phyloP scores from a whole-genome alignment of 2,329 filamentous ascomycete species.

The Verticillium longisporum region DNA sequence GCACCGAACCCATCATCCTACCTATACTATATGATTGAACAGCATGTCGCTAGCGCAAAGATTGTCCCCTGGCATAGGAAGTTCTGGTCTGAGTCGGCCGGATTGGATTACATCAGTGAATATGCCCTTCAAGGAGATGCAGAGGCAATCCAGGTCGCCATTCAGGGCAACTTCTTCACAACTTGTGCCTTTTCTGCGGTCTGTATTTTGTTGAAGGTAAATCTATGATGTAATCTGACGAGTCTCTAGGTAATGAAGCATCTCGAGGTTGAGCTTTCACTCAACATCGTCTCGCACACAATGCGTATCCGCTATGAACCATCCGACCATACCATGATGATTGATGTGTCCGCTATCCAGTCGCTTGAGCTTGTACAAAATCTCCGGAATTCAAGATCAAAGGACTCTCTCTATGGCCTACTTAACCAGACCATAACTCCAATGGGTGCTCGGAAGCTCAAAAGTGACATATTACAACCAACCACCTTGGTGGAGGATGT shows the following conservation, averaged over 20 bases:
- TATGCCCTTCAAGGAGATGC: constrained; percentile 77
- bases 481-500: constrained; percentile 62
- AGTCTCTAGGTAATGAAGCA: constrained; percentile 65
- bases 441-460: constrained; percentile 79
- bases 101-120: constrained; percentile 69
- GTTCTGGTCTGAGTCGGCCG: constrained; percentile 75
- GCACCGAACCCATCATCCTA: constrained; percentile 63
- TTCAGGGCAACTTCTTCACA: constrained; percentile 80
- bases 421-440: constrained; percentile 80
- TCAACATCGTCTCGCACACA: constrained; percentile 70
- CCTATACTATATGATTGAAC: constrained; percentile 66
- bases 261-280: constrained; percentile 61
- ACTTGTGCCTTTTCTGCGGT: constrained; percentile 82
- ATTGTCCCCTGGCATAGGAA: constrained; percentile 64
- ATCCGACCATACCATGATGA: constrained; percentile 91
- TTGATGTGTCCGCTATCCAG: constrained; percentile 80
- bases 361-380: constrained; percentile 91
- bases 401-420: constrained; percentile 75
- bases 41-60: constrained; percentile 57
- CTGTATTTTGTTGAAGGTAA: constrained; percentile 22
- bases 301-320: constrained; percentile 82
- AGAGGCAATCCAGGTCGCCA: constrained; percentile 71
- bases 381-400: constrained; percentile 67
- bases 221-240: constrained; percentile 9
- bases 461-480: constrained; percentile 84